A percentile compares a stretch with the other conserved stretches of the same genome.
Conservation (phyloP, 1,139 yeast species). For the Protomyces pachydermus region DNA sequence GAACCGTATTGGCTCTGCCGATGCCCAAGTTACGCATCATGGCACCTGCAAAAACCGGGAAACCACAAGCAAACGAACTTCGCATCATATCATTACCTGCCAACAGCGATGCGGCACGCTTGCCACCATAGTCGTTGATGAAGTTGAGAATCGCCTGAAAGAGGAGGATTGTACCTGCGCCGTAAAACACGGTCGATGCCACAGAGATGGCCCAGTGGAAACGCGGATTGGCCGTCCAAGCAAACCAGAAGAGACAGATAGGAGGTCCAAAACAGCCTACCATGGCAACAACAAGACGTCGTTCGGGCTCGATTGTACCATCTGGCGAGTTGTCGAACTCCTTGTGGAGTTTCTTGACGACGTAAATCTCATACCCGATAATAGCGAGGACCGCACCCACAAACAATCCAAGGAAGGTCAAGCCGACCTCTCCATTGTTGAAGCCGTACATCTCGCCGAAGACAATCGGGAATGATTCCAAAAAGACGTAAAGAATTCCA, state of each 20-base stretch:
- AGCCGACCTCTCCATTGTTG: slow-evolving; percentile 64
- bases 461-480: slow-evolving; percentile 70
- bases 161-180: slow-evolving; percentile 50
- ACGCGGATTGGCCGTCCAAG: slow-evolving; percentile 59
- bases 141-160: slow-evolving; percentile 49
- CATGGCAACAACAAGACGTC: slow-evolving; percentile 69
- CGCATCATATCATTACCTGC: slow-evolving; percentile 59
- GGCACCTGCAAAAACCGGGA: slow-evolving; percentile 56
- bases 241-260: slow-evolving; percentile 71
- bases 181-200: slow-evolving; percentile 70
- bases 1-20: slow-evolving; percentile 34
- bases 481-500: slow-evolving; percentile 60
- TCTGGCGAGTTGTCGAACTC: slow-evolving; percentile 18
- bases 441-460: slow-evolving; percentile 64
- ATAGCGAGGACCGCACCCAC: slow-evolving; percentile 42
- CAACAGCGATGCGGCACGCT: slow-evolving; percentile 77
- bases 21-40: slow-evolving; percentile 54
- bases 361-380: slow-evolving; percentile 11
- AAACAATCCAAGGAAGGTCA: slow-evolving; percentile 69
- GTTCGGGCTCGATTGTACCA: slow-evolving; percentile 70
- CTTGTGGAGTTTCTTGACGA: slow-evolving; percentile 2
- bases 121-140: slow-evolving; percentile 64
- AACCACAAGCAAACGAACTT: slow-evolving; percentile 54
- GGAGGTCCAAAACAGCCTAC: slow-evolving; percentile 63
- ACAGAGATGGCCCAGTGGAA: slow-evolving; percentile 79